Evolutionary conservation across 2,329 filamentous ascomycete species (phyloP), one percentile per base, ranked within the genome.

Genomic region (Colletotrichum lindemuthianum): DNA sequence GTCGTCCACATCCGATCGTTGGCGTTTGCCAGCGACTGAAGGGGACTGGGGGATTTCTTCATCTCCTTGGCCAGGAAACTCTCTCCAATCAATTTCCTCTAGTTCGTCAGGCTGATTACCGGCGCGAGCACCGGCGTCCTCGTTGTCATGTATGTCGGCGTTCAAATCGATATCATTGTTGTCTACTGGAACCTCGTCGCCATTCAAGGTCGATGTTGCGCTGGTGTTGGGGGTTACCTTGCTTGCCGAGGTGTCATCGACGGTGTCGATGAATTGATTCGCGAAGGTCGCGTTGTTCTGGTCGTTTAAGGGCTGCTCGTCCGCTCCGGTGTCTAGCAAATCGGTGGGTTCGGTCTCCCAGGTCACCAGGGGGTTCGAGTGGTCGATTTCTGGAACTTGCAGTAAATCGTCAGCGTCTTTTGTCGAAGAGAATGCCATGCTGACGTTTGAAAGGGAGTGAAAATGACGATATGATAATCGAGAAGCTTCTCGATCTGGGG

Each of bases 151-250:
- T 44, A 68, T 43, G 60, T 64, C 65, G 61, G 68, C 67, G 33
- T 68, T 59, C 53, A 56, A 32, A 75, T 74, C 76, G 79, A 69
- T 79, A 15, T 75, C 71, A 43, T 70, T 69, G 34, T 68, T 63
- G 43, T 70, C 58, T 43, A 69, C 68, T 32, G 65, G 69, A 32
- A 67, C 71, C 37, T 76, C 75, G 40, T 75, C 73, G 48, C 73
- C 76, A 52, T 72, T 69, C 39, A 77, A 66, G 6, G 75, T 77
- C 34, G 73, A 70, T 13, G 75, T 76, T 16, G 74, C 74, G 59
- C 73, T 75, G 33, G 72, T 71, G 24, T 60, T 66, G 48, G 66
- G 59, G 36, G 59, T 66, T 61, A 59, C 66, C 63, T 68, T 66
- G 47, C 53, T 57, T 36, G 52, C 53, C 12, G 44, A 43, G 24